Conservation (phyloP, 805 yeast genomes). For the Teunomyces stri region DNA sequence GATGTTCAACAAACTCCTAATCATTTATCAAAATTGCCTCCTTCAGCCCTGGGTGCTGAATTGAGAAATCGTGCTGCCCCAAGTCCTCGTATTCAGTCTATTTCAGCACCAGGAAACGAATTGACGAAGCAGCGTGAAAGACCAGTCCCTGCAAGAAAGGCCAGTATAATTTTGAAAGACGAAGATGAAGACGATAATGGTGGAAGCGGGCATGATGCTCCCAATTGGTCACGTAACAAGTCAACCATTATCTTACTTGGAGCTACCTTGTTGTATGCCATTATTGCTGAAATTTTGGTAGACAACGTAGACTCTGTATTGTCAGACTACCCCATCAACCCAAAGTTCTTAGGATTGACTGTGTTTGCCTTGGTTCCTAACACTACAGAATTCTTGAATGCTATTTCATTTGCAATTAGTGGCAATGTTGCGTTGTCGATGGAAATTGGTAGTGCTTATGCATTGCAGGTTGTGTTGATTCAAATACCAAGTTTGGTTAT, state of each 20-base stretch:
- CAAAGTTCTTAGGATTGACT: conserved; percentile 89
- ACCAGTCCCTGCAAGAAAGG: conserved; percentile 2
- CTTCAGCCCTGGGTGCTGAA: background rate
- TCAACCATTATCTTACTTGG: conserved; percentile 77
- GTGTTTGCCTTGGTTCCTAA: conserved; percentile 95
- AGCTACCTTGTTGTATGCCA: conserved; percentile 85
- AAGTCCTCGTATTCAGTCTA: conserved; percentile 13
- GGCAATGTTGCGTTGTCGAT: conserved; percentile 95
- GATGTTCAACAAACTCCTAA: background rate
- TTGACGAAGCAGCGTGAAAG: conserved; percentile 5
- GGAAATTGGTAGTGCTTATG: conserved; percentile 98
- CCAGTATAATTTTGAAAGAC: conserved; percentile 1
- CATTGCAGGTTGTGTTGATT: conserved; percentile 87
- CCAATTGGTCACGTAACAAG: conserved; percentile 90
- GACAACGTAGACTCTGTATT: conserved; percentile 90
- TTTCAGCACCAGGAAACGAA: conserved; percentile 16
- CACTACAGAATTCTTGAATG: conserved; percentile 94
- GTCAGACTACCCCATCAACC: conserved; percentile 73
- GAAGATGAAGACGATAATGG: conserved; percentile 20
- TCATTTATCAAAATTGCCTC: background rate
- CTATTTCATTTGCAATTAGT: conserved; percentile 92
- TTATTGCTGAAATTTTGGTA: conserved; percentile 91
- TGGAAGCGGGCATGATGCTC: conserved; percentile 80
- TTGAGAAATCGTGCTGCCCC: background rate
- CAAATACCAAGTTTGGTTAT: conserved; percentile 91